Percentiles rank a stretch among this genome's conserved stretches.
Evolutionary conservation across 331 rosid species (phyloP).

Genomic region (Acacia concinna): DNA sequence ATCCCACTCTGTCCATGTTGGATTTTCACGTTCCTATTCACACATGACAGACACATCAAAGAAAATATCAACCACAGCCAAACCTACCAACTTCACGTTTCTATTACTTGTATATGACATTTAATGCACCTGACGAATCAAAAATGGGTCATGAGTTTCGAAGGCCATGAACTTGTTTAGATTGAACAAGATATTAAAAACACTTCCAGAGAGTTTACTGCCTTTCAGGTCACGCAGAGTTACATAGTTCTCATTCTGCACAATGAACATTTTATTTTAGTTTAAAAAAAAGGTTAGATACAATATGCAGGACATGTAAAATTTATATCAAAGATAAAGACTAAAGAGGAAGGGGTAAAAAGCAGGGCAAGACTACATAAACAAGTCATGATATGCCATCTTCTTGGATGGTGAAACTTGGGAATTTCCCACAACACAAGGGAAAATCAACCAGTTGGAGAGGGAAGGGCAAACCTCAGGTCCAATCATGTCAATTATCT

Average conservation of each 20-base stretch:
- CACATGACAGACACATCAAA: slow-evolving; percentile 28
- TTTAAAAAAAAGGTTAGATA: background rate
- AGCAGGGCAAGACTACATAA: slow-evolving; percentile 5
- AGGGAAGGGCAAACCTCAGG: slow-evolving; percentile 71
- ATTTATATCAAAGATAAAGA: slow-evolving; percentile 15
- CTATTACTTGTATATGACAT: slow-evolving; percentile 13
- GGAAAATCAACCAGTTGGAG: slow-evolving; percentile 28
- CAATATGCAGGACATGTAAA: background rate
- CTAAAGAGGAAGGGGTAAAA: slow-evolving; percentile 5
- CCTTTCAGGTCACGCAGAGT: slow-evolving; percentile 86
- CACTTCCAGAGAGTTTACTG: slow-evolving; percentile 93
- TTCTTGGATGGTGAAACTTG: background rate
- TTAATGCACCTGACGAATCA: slow-evolving; percentile 90
- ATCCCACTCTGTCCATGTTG: slow-evolving; percentile 99
- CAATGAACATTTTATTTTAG: slow-evolving; percentile 16
- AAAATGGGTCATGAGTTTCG: slow-evolving; percentile 97
- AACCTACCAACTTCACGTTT: background rate
- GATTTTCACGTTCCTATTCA: slow-evolving; percentile 98
- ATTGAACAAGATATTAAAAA: slow-evolving; percentile 91
- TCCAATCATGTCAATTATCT: slow-evolving; percentile 91
- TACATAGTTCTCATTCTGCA: slow-evolving; percentile 80
- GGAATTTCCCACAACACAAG: slow-evolving; percentile 2
- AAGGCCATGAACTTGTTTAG: slow-evolving; percentile 99
- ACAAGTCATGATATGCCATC: background rate
- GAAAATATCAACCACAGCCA: slow-evolving; percentile 31